Conservation (phyloP, 257 asterid species). For the Petunia axillaris region DNA sequence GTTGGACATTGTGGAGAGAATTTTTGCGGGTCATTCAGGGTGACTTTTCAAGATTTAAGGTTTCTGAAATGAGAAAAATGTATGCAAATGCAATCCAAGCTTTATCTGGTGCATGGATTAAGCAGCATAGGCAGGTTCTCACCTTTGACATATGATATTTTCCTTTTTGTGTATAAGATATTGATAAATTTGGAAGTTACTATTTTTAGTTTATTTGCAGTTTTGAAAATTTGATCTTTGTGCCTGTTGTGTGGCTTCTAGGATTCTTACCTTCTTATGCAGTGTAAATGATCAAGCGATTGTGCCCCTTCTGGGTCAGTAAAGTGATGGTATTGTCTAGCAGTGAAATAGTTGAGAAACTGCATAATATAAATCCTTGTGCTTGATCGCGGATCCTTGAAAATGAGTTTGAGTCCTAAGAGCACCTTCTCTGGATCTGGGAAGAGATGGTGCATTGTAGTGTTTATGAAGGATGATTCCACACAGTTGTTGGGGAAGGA, state of each 20-base stretch:
- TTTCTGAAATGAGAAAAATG: slow-evolving; percentile 90
- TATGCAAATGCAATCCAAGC: slow-evolving; percentile 91
- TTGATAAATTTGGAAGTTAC: background rate
- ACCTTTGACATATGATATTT: slow-evolving; percentile 39
- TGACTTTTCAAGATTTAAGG: slow-evolving; percentile 93
- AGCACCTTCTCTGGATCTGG: slow-evolving; percentile 8
- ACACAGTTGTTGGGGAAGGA: slow-evolving; percentile 7
- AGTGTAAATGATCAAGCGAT: background rate
- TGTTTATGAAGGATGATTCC: background rate
- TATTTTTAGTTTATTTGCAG: slow-evolving; percentile 3
- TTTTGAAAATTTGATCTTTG: slow-evolving; percentile 9
- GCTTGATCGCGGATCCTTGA: background rate
- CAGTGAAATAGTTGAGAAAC: background rate
- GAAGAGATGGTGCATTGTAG: background rate
- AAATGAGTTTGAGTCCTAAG: background rate
- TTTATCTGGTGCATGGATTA: slow-evolving; percentile 80
- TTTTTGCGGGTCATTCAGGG: slow-evolving; percentile 80
- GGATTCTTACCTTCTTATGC: background rate
- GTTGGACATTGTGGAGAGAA: slow-evolving; percentile 87
- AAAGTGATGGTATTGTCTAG: background rate
- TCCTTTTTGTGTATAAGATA: slow-evolving; percentile 5
- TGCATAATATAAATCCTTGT: background rate
- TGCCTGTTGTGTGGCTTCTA: background rate
- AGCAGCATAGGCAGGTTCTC: slow-evolving; percentile 99
- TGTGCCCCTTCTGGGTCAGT: background rate